phyloP scores from a whole-genome alignment of 495 filamentous ascomycete genomes.

The Emericellopsis terricola region DNA sequence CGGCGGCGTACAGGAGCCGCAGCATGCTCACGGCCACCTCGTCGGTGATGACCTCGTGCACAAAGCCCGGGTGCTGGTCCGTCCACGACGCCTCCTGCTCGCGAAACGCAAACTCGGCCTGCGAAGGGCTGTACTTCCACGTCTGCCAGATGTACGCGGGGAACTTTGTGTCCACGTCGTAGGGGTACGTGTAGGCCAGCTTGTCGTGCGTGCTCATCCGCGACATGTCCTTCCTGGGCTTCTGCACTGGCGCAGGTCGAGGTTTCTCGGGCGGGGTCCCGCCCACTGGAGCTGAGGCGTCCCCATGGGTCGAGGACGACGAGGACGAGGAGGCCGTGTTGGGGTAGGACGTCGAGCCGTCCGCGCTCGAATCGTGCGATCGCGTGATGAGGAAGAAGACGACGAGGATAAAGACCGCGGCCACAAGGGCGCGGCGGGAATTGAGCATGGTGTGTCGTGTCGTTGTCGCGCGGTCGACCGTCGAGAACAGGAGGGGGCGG shows the following conservation, averaged over 20 bases:
- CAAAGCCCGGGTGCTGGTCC: conserved; percentile 71
- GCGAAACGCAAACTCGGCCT: conserved; percentile 65
- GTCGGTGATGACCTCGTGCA: conserved; percentile 95
- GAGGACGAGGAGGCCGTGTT: conserved; percentile 12
- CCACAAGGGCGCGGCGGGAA: conserved; percentile 53
- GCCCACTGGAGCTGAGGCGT: conserved; percentile 2
- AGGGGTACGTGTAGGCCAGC: conserved; percentile 84
- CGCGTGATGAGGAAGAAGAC: conserved; percentile 54
- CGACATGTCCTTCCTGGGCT: conserved; percentile 31
- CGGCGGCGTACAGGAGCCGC: conserved; percentile 65
- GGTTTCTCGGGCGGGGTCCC: conserved; percentile 9
- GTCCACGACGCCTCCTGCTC: conserved; percentile 82
- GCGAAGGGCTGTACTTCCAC: conserved; percentile 80
- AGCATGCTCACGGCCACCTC: conserved; percentile 64
- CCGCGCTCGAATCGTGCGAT: conserved; percentile 28
- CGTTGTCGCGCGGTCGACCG: too few relatives aligned
- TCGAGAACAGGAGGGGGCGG: too few relatives aligned
- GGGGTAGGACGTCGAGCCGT: conserved; percentile 13
- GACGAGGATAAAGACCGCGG: conserved; percentile 46
- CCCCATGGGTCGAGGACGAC: conserved; percentile 2
- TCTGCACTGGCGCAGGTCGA: too few relatives aligned
- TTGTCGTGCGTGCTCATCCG: conserved; percentile 61
- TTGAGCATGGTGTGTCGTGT: conserved; percentile 42
- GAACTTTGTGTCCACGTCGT: conserved; percentile 72
- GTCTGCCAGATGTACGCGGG: conserved; percentile 99